Percentiles rank a stretch among this genome's conserved stretches.
Conservation (phyloP, 495 filamentous ascomycete genomes). For the Hapsidospora chrysogenum region DNA sequence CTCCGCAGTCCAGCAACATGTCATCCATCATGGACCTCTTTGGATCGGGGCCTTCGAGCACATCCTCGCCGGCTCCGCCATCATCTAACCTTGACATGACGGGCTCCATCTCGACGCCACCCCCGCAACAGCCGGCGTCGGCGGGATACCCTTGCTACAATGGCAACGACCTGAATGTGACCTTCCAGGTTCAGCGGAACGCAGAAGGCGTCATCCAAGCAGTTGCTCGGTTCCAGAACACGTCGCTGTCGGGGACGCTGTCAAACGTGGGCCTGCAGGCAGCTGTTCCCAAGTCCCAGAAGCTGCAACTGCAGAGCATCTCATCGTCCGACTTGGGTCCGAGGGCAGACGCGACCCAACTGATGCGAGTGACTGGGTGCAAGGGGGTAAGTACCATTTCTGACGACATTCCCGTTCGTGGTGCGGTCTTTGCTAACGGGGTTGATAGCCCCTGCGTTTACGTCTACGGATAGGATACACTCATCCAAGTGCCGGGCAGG, state of each 20-base stretch:
- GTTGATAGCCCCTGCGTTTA: constrained; percentile 43
- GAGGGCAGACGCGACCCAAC: constrained; percentile 71
- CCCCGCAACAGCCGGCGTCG: constrained; percentile 20
- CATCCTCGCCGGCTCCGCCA: constrained; percentile 11
- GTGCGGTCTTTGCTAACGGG: constrained; percentile 9
- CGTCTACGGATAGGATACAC: constrained; percentile 72
- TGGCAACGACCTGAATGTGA: constrained; percentile 68
- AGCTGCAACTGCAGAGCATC: constrained; percentile 75
- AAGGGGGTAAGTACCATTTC: constrained; percentile 60
- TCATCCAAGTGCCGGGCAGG: constrained; percentile 45
- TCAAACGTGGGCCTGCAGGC: constrained; percentile 69
- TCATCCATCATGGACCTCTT: constrained; percentile 84
- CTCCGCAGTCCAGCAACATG: constrained; percentile 36
- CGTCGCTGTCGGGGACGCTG: constrained; percentile 43
- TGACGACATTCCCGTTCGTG: constrained; percentile 3
- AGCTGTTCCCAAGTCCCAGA: constrained; percentile 90
- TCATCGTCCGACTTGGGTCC: constrained; percentile 57
- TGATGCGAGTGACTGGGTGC: constrained; percentile 67
- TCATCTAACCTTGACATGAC: constrained; percentile 29
- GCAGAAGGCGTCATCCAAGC: constrained; percentile 58
- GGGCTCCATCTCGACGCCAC: constrained; percentile 27
- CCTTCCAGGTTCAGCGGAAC: constrained; percentile 66
- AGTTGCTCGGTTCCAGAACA: constrained; percentile 68
- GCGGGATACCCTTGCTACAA: constrained; percentile 57
- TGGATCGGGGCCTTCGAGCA: constrained; percentile 15